Evolutionary conservation across 1,139 yeast species (phyloP).

Genomic region (Candida sanyaensis): DNA sequence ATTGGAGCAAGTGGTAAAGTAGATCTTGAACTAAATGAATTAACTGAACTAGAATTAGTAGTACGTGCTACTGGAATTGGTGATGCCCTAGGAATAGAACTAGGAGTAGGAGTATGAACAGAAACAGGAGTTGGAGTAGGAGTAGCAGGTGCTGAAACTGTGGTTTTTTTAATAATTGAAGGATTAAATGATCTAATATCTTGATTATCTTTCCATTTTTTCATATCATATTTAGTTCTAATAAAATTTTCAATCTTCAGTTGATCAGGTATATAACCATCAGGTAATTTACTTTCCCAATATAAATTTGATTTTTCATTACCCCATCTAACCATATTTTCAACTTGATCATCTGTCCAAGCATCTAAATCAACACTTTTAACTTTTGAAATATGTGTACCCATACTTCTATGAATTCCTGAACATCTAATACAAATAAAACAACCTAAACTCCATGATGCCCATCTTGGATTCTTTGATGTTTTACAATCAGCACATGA

Average conservation of each 20-base stretch:
- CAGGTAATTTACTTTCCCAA: conserved; percentile 84
- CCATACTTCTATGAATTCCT: conserved; percentile 93
- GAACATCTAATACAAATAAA: conserved; percentile 91
- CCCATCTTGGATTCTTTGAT: conserved; percentile 94
- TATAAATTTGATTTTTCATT: conserved; percentile 71
- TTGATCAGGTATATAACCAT: conserved; percentile 74
- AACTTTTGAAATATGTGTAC: conserved; percentile 87
- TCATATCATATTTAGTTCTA: conserved; percentile 85
- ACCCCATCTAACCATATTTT: conserved; percentile 84
- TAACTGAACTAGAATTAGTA: neutral
- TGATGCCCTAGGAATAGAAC: neutral
- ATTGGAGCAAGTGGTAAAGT: neutral
- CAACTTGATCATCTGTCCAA: conserved; percentile 94
- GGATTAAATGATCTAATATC: conserved; percentile 1
- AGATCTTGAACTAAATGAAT: neutral
- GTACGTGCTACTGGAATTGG: neutral
- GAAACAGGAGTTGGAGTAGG: conserved; percentile 5
- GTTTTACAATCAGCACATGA: conserved; percentile 91
- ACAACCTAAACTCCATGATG: conserved; percentile 93
- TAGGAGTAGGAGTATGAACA: neutral
- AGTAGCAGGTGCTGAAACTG: conserved; percentile 5
- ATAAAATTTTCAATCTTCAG: conserved; percentile 87
- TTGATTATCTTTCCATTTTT: conserved; percentile 69
- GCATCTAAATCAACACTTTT: conserved; percentile 93
- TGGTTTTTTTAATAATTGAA: neutral